phyloP scores from a whole-genome alignment of 2,329 filamentous ascomycete species.

The Cytospora piceicola region DNA sequence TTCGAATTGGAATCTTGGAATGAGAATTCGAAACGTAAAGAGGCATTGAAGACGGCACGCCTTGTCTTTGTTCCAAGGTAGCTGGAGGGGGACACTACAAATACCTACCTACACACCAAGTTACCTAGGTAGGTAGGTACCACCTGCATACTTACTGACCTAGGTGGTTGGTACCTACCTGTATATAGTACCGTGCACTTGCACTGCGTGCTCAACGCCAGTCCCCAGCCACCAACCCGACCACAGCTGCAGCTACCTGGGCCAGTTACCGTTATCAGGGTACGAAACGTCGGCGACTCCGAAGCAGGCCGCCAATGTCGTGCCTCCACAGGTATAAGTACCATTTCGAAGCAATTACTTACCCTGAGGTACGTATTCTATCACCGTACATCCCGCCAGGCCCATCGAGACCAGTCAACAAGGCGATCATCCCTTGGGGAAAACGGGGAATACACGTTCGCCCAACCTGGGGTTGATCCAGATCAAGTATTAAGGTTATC shows the following conservation, averaged over 20 bases:
- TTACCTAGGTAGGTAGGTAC: not conserved
- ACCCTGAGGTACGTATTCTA: not conserved
- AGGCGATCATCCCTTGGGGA: not conserved
- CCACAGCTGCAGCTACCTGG: not conserved
- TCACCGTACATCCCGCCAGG: not conserved
- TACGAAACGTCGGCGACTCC: not conserved
- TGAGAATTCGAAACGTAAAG: not conserved
- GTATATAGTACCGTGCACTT: not conserved
- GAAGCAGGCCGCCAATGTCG: conserved; percentile 2
- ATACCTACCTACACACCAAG: not conserved
- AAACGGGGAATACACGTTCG: conserved; percentile 1
- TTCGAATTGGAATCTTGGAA: not conserved
- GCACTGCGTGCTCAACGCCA: not conserved
- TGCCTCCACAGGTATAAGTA: not conserved
- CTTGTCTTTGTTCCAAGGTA: not conserved
- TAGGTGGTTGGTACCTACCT: not conserved
- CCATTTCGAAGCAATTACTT: not conserved
- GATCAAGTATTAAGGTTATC: conserved; percentile 4
- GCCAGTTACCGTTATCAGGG: not conserved
- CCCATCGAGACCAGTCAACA: not conserved
- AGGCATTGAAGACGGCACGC: too few species aligned
- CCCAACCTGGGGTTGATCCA: not conserved
- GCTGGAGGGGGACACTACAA: too few species aligned
- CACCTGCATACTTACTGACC: not conserved
- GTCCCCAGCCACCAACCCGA: not conserved